Conservation (phyloP, 2,329 filamentous ascomycete species). For the Diaporthe humulicola region DNA sequence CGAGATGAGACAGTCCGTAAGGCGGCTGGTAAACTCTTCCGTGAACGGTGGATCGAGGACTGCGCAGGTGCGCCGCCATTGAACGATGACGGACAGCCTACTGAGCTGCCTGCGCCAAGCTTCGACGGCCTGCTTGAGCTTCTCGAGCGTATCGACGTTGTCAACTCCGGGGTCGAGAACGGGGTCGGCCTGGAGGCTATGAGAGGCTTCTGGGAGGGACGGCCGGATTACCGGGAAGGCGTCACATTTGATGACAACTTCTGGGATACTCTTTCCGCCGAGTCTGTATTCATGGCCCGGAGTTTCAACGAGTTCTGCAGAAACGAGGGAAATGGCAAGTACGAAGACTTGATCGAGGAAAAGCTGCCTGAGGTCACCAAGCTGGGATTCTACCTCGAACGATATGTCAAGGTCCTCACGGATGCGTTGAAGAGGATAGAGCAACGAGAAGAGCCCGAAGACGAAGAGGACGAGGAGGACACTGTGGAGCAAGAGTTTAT, state of each 20-base stretch:
- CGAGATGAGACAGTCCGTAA: constrained; percentile 95
- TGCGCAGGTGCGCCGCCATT: constrained; percentile 79
- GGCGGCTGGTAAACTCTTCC: constrained; percentile 89
- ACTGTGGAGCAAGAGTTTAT: constrained; percentile 94
- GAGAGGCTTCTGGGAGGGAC: constrained; percentile 95
- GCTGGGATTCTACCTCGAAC: constrained; percentile 87
- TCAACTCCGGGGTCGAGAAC: constrained; percentile 89
- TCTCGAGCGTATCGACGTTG: constrained; percentile 92
- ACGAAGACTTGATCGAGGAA: constrained; percentile 84
- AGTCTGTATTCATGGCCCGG: constrained; percentile 89
- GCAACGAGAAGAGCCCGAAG: constrained; percentile 65
- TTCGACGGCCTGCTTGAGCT: constrained; percentile 90
- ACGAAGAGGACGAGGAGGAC: constrained; percentile 82
- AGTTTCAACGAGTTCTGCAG: constrained; percentile 96
- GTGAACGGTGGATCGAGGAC: constrained; percentile 97
- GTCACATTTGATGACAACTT: constrained; percentile 80
- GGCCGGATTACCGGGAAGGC: constrained; percentile 83
- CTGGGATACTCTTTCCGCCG: constrained; percentile 85
- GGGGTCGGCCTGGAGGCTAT: constrained; percentile 95
- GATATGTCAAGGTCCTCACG: constrained; percentile 79
- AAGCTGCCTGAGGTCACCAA: constrained; percentile 96
- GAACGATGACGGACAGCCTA: constrained; percentile 67
- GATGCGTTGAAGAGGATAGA: constrained; percentile 72
- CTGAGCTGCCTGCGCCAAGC: constrained; percentile 73
- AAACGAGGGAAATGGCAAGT: constrained; percentile 78